Base-by-base conservation (phyloP, 257 asterid genomes). In the Capsicum rhomboideum region DNA sequence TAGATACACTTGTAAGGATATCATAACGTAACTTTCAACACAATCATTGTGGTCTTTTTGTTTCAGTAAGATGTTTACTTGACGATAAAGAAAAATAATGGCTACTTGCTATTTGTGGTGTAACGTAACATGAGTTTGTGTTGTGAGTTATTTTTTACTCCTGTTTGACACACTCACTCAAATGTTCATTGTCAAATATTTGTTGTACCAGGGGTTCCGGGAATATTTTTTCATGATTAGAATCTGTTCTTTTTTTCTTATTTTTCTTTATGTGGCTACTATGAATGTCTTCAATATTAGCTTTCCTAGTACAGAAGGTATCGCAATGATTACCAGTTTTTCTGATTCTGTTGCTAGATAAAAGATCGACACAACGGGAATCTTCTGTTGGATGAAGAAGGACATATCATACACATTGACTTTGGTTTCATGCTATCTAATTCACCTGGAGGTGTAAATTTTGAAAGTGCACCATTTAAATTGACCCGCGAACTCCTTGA, bases 361-460 rank as follows among this genome's bases (percentile, higher is more conserved):
- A 97, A 97, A 88, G 99, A 97, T 90, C 91, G 99, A 83, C 99
- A 97, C 89, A 97, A 97, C 34, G 99, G 99, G 82, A 97, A 97
- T 90, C 93, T 97, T 88, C 88, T 97, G 92, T 87, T 97, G 96
- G 99, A 97, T 88, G 99, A 97, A 92, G 99, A 97, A 90, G 99
- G 99, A 66, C 99, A 97, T 91, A 92, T 97, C 83, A 97, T 97
- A 88, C 99, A 97, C 87, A 97, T 97, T 87, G 99, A 97, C 90
- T 97, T 97, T 86, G 99, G 99, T 86, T 97, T 97, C 90, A 95
- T 97, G 99, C 98, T 97, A 85, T 97, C 99, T 74, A 97, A 97
- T 91, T 97, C 99, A 82, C 99, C 99, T 69, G 99, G 99, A 28
- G 99, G 99, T 89, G 99, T 97, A 82, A 97, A 97, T 92, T 97